These are phyloP conservation scores for Ascochyta viciae-villosae DNA, from an alignment of 2,329 filamentous ascomycete genomes.

Conservation along the genomic window DNA sequence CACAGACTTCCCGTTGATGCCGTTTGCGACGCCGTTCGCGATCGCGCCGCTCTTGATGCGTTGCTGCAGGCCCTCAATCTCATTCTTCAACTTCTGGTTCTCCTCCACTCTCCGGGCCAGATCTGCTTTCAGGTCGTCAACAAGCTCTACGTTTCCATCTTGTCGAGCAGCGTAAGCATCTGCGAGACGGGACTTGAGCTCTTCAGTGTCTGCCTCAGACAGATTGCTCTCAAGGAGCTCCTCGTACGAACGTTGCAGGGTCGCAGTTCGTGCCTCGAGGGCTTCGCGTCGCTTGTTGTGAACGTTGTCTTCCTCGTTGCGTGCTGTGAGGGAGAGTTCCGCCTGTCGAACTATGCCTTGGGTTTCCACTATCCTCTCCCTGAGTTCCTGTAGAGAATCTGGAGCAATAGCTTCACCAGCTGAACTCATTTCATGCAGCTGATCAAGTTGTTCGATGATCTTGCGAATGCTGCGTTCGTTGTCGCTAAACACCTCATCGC, in stretches of 20 bases:
- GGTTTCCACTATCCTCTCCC: conserved; percentile 81
- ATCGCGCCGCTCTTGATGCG: conserved; percentile 70
- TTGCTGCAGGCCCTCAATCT: conserved; percentile 81
- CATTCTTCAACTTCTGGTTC: conserved; percentile 78
- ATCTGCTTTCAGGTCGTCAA: conserved; percentile 78
- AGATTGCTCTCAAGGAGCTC: conserved; percentile 81
- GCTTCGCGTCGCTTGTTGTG: conserved; percentile 72
- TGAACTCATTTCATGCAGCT: conserved; percentile 76
- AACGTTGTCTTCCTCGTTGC: conserved; percentile 67
- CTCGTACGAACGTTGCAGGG: conserved; percentile 83
- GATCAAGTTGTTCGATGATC: conserved; percentile 83
- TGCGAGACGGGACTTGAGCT: conserved; percentile 80
- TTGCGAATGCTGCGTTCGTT: conserved; percentile 86
- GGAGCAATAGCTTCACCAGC: conserved; percentile 80
- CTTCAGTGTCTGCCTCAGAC: conserved; percentile 77
- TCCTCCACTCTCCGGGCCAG: conserved; percentile 80
- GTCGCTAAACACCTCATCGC: conserved; percentile 89
- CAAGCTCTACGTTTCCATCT: conserved; percentile 74
- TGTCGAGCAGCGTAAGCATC: conserved; percentile 79
- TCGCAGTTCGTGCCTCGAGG: conserved; percentile 76
- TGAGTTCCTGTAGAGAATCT: conserved; percentile 79
- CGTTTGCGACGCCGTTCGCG: conserved; percentile 65
- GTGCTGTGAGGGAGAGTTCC: conserved; percentile 83
- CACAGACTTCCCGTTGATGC: conserved; percentile 83
- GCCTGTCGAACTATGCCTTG: conserved; percentile 93